Percentiles rank a stretch among this genome's conserved stretches.
These are phyloP conservation scores for Powellomyces hirtus DNA, from an alignment of 192 early-diverging fungal species.

Conservation along the genomic window DNA sequence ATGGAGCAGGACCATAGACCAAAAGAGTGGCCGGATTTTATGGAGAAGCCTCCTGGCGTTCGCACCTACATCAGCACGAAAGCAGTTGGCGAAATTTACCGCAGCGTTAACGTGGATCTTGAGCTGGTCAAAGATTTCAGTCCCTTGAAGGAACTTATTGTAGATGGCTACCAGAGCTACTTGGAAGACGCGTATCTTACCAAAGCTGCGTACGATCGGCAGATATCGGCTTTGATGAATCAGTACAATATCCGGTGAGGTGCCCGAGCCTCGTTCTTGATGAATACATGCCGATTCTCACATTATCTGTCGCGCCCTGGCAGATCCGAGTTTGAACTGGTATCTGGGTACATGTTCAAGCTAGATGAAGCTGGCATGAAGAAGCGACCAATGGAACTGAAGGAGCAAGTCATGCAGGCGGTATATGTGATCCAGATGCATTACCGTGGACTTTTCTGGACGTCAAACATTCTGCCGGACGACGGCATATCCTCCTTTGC, in stretches of 20 bases:
- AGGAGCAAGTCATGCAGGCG: slow-evolving; percentile 42
- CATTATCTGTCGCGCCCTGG: not conserved
- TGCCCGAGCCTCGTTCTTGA: not conserved
- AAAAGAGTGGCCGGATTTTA: slow-evolving; percentile 64
- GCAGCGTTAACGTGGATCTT: slow-evolving; percentile 43
- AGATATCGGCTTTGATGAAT: slow-evolving; percentile 58
- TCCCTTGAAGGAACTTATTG: slow-evolving; percentile 38
- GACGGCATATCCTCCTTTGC: slow-evolving; percentile 15
- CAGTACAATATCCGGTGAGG: slow-evolving; percentile 58
- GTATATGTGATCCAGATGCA: slow-evolving; percentile 31
- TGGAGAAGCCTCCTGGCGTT: slow-evolving; percentile 59
- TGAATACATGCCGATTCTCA: not conserved
- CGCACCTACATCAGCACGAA: slow-evolving; percentile 51
- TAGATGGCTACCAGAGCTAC: slow-evolving; percentile 51
- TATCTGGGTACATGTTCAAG: slow-evolving; percentile 43
- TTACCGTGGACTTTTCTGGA: slow-evolving; percentile 51
- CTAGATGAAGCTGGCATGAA: slow-evolving; percentile 38
- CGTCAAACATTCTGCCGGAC: slow-evolving; percentile 30
- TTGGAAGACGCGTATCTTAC: slow-evolving; percentile 43
- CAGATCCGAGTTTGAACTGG: slow-evolving; percentile 40
- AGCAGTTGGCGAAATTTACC: slow-evolving; percentile 55
- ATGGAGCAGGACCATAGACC: slow-evolving; percentile 43
- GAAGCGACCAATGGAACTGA: slow-evolving; percentile 51
- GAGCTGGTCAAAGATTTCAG: slow-evolving; percentile 40
- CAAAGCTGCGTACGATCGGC: slow-evolving; percentile 51